These are phyloP conservation scores for Pyricularia sp. DNA, from an alignment of 2,329 filamentous ascomycete species.

Conservation along the genomic window DNA sequence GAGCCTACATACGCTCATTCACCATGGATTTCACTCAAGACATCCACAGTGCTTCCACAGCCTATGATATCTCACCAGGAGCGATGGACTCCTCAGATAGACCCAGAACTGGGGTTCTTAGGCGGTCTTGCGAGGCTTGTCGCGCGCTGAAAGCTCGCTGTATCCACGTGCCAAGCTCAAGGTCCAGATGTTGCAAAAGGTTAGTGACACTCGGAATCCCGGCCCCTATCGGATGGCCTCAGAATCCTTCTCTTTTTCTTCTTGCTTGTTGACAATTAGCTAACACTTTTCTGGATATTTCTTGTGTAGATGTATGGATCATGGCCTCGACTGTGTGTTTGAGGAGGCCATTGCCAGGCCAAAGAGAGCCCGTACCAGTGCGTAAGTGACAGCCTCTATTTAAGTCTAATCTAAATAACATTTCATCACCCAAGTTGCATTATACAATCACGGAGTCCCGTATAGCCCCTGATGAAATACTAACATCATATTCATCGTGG, in stretches of 20 bases:
- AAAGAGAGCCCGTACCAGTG: constrained; percentile 12
- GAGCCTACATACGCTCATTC: background rate
- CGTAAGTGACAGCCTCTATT: constrained; percentile 8
- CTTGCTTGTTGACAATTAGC: background rate
- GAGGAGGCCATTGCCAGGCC: constrained; percentile 15
- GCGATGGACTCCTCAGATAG: background rate
- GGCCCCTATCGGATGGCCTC: background rate
- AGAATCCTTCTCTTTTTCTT: background rate
- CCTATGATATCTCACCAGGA: background rate
- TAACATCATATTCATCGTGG: background rate
- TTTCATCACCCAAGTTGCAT: background rate
- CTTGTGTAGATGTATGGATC: constrained; percentile 9
- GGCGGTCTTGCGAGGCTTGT: constrained; percentile 15
- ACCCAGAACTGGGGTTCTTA: constrained; percentile 11
- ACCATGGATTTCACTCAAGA: background rate
- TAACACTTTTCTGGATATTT: background rate
- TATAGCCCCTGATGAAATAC: background rate
- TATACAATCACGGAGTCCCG: background rate
- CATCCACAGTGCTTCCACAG: background rate
- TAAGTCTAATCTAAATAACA: background rate
- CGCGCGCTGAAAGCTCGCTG: constrained; percentile 14
- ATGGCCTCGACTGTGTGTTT: constrained; percentile 13
- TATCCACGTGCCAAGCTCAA: constrained; percentile 6
- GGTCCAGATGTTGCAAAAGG: constrained; percentile 11
- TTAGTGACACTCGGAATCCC: constrained; percentile 2